Evolutionary conservation across 352 stramenopile species (phyloP).

Genomic region (Phytophthora syringae): DNA sequence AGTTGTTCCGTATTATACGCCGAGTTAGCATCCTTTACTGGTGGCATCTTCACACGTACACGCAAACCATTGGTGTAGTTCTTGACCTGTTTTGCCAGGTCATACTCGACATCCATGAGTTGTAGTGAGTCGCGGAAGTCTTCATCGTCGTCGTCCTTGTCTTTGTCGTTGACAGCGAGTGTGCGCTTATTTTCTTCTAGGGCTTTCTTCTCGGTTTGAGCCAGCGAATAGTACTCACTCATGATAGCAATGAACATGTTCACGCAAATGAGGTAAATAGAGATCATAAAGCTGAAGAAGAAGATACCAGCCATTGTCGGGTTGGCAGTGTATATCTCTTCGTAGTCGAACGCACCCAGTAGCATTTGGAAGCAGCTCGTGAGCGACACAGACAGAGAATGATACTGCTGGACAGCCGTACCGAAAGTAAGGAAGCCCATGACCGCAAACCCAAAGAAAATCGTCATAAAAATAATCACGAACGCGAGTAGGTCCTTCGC

Average conservation of each 20-base stretch:
- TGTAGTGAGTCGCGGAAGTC: conserved; percentile 65
- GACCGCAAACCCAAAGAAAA: conserved; percentile 80
- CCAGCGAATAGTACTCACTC: conserved; percentile 83
- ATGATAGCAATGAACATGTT: conserved; percentile 91
- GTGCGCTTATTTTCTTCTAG: conserved; percentile 61
- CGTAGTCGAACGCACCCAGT: conserved; percentile 80
- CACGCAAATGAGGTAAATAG: conserved; percentile 80
- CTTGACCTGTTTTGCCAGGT: conserved; percentile 74
- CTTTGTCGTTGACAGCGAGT: conserved; percentile 32
- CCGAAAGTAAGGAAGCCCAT: conserved; percentile 85
- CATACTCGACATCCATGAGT: conserved; percentile 77
- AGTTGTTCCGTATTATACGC: conserved; percentile 59
- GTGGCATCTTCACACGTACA: conserved; percentile 65
- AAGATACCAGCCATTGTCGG: conserved; percentile 81
- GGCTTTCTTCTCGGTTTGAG: conserved; percentile 70
- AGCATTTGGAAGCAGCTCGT: conserved; percentile 88
- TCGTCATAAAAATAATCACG: conserved; percentile 82
- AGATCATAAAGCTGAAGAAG: conserved; percentile 86
- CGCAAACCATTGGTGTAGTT: conserved; percentile 63
- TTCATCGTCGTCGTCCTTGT: conserved; percentile 30
- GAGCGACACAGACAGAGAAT: conserved; percentile 72
- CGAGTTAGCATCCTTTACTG: conserved; percentile 38
- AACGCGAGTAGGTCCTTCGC: conserved; percentile 79
- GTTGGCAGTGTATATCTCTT: conserved; percentile 69
- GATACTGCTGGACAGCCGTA: conserved; percentile 66